Conservation (phyloP, 1,284 basidiomycete species). For the Takashimella tepidaria region DNA sequence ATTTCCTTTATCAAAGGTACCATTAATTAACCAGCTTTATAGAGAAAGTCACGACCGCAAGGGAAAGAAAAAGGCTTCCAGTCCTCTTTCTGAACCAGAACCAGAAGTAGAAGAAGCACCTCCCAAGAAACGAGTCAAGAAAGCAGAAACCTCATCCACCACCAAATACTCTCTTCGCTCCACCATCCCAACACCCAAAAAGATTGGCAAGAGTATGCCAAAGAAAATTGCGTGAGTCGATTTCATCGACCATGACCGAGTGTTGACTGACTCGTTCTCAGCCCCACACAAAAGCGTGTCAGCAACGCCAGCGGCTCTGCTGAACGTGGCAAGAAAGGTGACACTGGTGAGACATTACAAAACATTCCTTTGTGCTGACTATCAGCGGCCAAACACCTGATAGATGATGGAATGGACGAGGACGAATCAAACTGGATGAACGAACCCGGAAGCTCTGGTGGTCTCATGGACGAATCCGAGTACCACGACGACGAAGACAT, state of each 20-base stretch:
- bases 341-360: slow-evolving; percentile 21
- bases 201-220: slow-evolving; percentile 33
- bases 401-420: slow-evolving; percentile 65
- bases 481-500: slow-evolving; percentile 70
- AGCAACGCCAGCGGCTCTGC: slow-evolving; percentile 1
- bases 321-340: slow-evolving; percentile 39
- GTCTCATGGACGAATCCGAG: slow-evolving; percentile 22
- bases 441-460: slow-evolving; percentile 21
- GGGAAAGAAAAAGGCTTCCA: slow-evolving; percentile 40
- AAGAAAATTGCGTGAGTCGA: slow-evolving; percentile 31
- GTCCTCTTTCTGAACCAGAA: slow-evolving; percentile 7
- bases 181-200: slow-evolving; percentile 16
- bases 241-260: no score
- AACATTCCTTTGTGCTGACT: not conserved
- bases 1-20: no score
- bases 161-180: not conserved
- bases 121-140: slow-evolving; percentile 3
- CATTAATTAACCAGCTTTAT: no score
- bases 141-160: not conserved
- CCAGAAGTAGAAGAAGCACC: slow-evolving; percentile 1
- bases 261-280: no score
- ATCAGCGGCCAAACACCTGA: slow-evolving; percentile 52
- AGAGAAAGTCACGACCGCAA: slow-evolving; percentile 28
- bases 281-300: slow-evolving; percentile 24
- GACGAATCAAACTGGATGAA: slow-evolving; percentile 38